Conservation (phyloP, 495 filamentous ascomycete species). For the Neurospora sublineolata region DNA sequence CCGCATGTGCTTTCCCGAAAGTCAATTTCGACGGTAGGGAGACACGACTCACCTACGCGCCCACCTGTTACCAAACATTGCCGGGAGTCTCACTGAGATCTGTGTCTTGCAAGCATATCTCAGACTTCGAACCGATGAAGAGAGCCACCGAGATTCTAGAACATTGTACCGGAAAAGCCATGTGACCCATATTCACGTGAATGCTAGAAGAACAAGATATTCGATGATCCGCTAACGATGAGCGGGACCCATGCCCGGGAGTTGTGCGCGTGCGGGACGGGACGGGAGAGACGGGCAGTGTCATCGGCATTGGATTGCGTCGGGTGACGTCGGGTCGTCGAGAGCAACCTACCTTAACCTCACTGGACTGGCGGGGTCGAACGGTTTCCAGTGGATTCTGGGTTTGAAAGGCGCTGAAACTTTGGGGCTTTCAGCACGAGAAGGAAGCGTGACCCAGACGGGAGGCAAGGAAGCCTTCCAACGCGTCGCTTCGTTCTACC, state of each 20-base stretch:
- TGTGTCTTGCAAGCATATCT: neutral
- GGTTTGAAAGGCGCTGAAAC: neutral
- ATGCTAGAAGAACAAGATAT: neutral
- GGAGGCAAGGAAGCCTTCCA: neutral
- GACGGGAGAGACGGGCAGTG: neutral
- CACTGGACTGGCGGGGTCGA: neutral
- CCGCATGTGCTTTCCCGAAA: no score
- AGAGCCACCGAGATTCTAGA: neutral
- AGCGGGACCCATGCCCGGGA: neutral
- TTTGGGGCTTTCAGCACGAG: neutral
- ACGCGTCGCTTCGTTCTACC: neutral
- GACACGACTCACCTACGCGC: neutral
- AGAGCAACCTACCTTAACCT: neutral
- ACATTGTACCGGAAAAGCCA: neutral
- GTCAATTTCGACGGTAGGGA: no score
- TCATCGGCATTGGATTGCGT: neutral
- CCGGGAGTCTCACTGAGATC: neutral
- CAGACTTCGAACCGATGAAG: neutral
- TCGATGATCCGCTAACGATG: neutral
- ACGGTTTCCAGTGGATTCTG: neutral
- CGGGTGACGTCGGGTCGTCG: neutral
- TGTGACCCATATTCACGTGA: neutral
- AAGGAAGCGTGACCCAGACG: neutral
- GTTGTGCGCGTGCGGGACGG: neutral
- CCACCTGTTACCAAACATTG: neutral